These are phyloP conservation scores for Tulasnella sp. DNA, from an alignment of 768 basidiomycete genomes.

Conservation along the genomic window DNA sequence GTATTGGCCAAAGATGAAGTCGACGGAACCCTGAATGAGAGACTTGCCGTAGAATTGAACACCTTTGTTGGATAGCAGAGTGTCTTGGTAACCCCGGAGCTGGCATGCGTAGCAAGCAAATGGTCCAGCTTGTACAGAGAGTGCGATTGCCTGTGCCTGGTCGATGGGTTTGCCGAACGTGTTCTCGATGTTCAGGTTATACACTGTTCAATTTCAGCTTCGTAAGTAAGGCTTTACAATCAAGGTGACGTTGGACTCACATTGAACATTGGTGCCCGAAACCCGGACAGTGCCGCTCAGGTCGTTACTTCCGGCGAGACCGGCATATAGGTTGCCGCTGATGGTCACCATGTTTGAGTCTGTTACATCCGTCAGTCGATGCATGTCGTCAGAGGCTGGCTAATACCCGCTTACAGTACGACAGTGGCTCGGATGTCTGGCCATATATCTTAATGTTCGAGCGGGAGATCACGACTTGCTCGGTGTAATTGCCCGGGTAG, in stretches of 20 bases:
- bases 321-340: constrained; percentile 35
- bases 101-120: constrained; percentile 35
- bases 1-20: constrained; percentile 35
- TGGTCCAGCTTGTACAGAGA: constrained; percentile 26
- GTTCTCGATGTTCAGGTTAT: constrained; percentile 36
- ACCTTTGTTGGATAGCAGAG: constrained; percentile 3
- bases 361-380: background rate
- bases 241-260: background rate
- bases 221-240: background rate
- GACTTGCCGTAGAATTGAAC: constrained; percentile 24
- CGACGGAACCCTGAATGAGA: constrained; percentile 37
- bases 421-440: background rate
- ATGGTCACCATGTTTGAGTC: constrained; percentile 29
- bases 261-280: constrained; percentile 25
- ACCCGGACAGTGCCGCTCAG: constrained; percentile 37
- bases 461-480: constrained; percentile 30
- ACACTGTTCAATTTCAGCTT: background rate
- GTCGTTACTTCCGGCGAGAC: constrained; percentile 37
- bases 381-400: background rate
- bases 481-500: constrained; percentile 33
- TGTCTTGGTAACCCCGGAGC: constrained; percentile 33
- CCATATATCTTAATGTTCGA: constrained; percentile 14
- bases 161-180: constrained; percentile 34
- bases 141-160: constrained; percentile 33
- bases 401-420: background rate